A percentile compares a stretch with the other conserved stretches of the same genome.
Evolutionary conservation across 768 basidiomycete species (phyloP).

Genomic region (Rhodocollybia butyracea): DNA sequence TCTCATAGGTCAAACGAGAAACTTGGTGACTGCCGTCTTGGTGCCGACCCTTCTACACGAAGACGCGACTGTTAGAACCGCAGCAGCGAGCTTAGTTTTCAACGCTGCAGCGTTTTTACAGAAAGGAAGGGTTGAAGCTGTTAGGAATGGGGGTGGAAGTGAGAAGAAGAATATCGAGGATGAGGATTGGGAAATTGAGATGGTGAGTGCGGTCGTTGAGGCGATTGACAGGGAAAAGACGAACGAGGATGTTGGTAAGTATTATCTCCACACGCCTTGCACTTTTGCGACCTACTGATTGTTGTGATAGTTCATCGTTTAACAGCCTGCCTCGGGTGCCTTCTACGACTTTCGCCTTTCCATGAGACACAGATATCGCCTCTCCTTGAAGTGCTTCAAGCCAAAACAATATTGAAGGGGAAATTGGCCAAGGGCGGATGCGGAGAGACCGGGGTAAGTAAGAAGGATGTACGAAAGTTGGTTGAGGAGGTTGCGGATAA

Average conservation of each 20-base stretch:
- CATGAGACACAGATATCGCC: conserved; percentile 49
- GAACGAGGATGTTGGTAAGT: conserved; percentile 80
- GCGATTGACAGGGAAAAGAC: conserved; percentile 67
- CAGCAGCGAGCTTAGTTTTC: conserved; percentile 81
- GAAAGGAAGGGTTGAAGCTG: conserved; percentile 47
- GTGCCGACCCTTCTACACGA: conserved; percentile 66
- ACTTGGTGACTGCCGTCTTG: conserved; percentile 47
- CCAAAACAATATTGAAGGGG: conserved; percentile 47
- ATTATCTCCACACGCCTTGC: neutral
- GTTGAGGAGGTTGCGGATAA: conserved; percentile 59
- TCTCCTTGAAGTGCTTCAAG: conserved; percentile 71
- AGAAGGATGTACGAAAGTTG: conserved; percentile 65
- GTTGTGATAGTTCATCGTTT: conserved; percentile 71
- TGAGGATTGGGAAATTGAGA: conserved; percentile 85
- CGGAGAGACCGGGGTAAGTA: conserved; percentile 47
- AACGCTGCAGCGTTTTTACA: conserved; percentile 70
- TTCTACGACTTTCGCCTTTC: conserved; percentile 73
- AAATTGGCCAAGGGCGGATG: conserved; percentile 56
- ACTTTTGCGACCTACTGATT: neutral
- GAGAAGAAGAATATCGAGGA: conserved; percentile 46
- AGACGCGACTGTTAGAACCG: conserved; percentile 66
- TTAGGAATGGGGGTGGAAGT: conserved; percentile 26
- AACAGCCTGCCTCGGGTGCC: conserved; percentile 70
- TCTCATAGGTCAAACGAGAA: conserved; percentile 26
- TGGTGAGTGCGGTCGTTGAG: conserved; percentile 80